Percentiles rank a stretch among this genome's conserved stretches.
phyloP scores from a whole-genome alignment of 768 basidiomycete genomes.

The Pisolithus tinctorius region DNA sequence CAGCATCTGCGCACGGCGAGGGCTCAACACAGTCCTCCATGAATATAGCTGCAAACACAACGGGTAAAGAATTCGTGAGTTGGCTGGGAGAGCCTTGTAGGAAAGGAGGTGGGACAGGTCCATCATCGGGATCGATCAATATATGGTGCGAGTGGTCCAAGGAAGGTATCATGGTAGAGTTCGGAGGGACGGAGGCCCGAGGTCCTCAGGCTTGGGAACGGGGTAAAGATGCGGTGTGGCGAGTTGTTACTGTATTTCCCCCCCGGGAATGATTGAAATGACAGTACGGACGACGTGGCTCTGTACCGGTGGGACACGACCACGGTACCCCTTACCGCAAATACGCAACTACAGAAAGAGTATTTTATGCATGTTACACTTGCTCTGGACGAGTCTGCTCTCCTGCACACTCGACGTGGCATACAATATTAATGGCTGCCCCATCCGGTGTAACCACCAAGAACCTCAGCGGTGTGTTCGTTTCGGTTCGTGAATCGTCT shows the following conservation, averaged over 20 bases:
- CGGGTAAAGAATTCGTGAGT: constrained; percentile 73
- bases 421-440: constrained; percentile 47
- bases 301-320: too few species aligned
- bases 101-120: constrained; percentile 87
- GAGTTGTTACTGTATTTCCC: constrained; percentile 58
- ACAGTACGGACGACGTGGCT: not conserved
- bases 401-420: not conserved
- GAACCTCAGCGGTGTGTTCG: constrained; percentile 55
- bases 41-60: constrained; percentile 41
- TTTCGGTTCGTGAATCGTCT: constrained; percentile 43
- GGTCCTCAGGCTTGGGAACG: constrained; percentile 85
- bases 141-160: constrained; percentile 93
- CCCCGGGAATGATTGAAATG: constrained; percentile 2
- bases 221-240: constrained; percentile 79
- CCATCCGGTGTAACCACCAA: constrained; percentile 54
- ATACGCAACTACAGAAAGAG: too few species aligned
- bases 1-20: constrained; percentile 11
- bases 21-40: constrained; percentile 34
- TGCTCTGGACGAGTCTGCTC: too few species aligned
- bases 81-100: constrained; percentile 79
- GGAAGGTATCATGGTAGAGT: constrained; percentile 80
- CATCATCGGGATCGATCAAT: constrained; percentile 76
- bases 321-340: too few species aligned
- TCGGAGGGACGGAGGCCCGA: constrained; percentile 68
- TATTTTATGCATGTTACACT: too few species aligned